phyloP scores from a whole-genome alignment of 805 yeast species.

The Danielozyma ontarioensis region DNA sequence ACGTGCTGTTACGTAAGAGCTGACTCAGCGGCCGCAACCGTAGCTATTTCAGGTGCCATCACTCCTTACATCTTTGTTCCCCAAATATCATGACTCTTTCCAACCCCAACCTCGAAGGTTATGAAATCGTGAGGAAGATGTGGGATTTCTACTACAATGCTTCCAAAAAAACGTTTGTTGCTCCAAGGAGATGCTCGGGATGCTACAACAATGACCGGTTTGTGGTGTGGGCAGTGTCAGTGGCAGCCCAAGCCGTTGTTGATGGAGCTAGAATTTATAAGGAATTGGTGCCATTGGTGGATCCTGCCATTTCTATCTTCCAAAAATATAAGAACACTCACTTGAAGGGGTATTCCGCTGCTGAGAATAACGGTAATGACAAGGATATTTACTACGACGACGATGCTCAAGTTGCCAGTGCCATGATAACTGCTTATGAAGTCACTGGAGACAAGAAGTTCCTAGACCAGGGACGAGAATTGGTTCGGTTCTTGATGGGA shows the following conservation, averaged over 20 bases:
- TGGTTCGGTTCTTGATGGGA: conserved; percentile 57
- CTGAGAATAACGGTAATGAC: conserved; percentile 54
- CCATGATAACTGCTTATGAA: conserved; percentile 61
- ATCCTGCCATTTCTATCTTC: conserved; percentile 46
- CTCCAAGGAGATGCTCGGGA: conserved; percentile 33
- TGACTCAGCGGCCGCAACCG: no score
- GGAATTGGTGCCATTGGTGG: conserved; percentile 49
- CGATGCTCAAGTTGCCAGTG: conserved; percentile 69
- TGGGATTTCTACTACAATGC: conserved; percentile 42
- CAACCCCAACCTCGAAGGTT: conserved; percentile 34
- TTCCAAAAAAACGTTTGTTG: conserved; percentile 30
- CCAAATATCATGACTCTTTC: conserved; percentile 22
- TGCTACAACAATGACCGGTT: conserved; percentile 47
- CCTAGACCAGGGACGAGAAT: conserved; percentile 52
- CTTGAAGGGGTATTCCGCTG: conserved; percentile 59
- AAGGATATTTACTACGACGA: conserved; percentile 68
- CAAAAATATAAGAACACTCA: conserved; percentile 47
- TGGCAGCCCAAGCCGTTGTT: conserved; percentile 60
- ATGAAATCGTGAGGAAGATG: conserved; percentile 29
- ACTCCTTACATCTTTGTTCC: no score
- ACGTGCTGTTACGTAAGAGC: no score
- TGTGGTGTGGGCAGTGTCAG: conserved; percentile 66
- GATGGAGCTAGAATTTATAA: conserved; percentile 56
- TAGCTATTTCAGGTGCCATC: no score
- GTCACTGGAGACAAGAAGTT: conserved; percentile 53